Base-by-base conservation (phyloP, 2,329 filamentous ascomycete species). In the Fusarium buxicola region DNA sequence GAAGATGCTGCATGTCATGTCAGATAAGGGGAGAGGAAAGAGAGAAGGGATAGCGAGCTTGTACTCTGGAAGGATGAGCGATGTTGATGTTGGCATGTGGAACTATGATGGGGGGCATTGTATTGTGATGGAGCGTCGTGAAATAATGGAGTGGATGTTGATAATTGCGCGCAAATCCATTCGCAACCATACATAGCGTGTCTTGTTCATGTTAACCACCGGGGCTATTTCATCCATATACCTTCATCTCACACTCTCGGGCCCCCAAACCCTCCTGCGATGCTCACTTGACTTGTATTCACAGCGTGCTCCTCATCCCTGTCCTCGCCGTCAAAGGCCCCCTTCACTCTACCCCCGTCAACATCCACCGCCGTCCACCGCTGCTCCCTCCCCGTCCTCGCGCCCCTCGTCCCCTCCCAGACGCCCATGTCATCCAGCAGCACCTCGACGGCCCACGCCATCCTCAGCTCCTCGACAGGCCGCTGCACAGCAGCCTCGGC, bases 331-430 rank as follows among this genome's bases (percentile, higher is more conserved):
- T 35, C 64, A 60, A 83, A 78, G 4, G 75, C 78, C 63, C 79
- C 72, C 15, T 78, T 73, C 28, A 86, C 55, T 52, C 72, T 74
- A 7, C 76, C 75, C 3, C 71, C 71, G 9, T 69, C 71, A 3
- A 84, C 69, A 25, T 80, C 78, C 8, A 87, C 77, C 3, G 78
- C 78, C 0, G 75, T 78, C 85, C 85, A 88, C 36, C 80, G 76
- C 76, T 84, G 81, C 72, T 87, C 85, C 47, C 85, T 68, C n/a
- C 59, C 60, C 36, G 36, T 58, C 32, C 72, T 66, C 21, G 24
- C 43, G 4, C 73, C 75, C 55, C 74, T 76, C 16, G 38, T 66
- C 2, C 64, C 71, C 64, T 75, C 72, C 81, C 80, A 83, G 25
- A 80, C 66, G 3, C 82, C 82, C 25, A 79, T 54, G 63, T 84